Evolutionary conservation across 1,139 yeast genomes (phyloP).

Genomic region (Geotrichum siamense): DNA sequence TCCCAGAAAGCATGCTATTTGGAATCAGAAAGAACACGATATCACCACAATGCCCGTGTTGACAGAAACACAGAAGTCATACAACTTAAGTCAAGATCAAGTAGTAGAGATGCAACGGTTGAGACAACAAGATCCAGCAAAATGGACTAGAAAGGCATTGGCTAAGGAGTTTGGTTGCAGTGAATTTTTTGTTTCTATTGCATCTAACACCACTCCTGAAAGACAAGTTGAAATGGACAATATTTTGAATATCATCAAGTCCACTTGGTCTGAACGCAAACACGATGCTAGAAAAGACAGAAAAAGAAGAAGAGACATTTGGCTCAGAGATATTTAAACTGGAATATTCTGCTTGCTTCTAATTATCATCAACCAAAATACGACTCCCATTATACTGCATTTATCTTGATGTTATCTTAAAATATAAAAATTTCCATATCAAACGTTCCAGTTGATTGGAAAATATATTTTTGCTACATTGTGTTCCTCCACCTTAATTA

Average conservation of each 20-base stretch:
- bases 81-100: slow-evolving; percentile 54
- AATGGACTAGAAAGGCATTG: slow-evolving; percentile 60
- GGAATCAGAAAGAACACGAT: slow-evolving; percentile 26
- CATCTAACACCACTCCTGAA: slow-evolving; percentile 40
- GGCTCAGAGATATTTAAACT: slow-evolving; percentile 57
- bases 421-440: no score
- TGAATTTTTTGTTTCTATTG: slow-evolving; percentile 47
- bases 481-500: no score
- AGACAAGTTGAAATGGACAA: slow-evolving; percentile 41
- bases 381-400: no score
- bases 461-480: no score
- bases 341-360: not conserved
- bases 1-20: slow-evolving; percentile 42
- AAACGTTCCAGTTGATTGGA: no score
- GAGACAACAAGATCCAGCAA: slow-evolving; percentile 54
- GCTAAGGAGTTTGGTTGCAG: slow-evolving; percentile 58
- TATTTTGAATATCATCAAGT: slow-evolving; percentile 40
- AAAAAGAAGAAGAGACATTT: slow-evolving; percentile 48
- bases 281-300: slow-evolving; percentile 47
- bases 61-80: slow-evolving; percentile 41
- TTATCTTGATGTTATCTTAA: no score
- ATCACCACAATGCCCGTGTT: slow-evolving; percentile 34
- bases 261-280: slow-evolving; percentile 45
- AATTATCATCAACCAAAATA: not conserved
- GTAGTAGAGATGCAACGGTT: slow-evolving; percentile 55